Percentiles rank a stretch among this genome's conserved stretches.
phyloP scores from a whole-genome alignment of 2,329 filamentous ascomycete genomes.

The Didymella lethalis region DNA sequence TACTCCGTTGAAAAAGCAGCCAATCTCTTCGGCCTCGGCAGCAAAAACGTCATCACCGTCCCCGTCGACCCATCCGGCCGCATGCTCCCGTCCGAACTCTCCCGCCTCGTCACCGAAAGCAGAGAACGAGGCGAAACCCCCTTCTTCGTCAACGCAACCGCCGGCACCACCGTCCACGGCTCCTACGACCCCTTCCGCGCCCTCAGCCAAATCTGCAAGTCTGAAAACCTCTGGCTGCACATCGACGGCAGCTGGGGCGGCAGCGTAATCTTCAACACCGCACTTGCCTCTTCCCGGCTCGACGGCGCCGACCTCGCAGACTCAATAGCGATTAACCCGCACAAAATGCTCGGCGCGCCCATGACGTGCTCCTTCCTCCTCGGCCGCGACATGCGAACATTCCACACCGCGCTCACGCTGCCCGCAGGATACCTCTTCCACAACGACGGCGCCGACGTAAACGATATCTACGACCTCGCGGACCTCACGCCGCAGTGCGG shows the following conservation, averaged over 20 bases:
- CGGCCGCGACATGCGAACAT: slow-evolving; percentile 75
- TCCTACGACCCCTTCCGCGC: slow-evolving; percentile 82
- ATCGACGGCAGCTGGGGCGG: slow-evolving; percentile 94
- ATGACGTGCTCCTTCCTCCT: slow-evolving; percentile 91
- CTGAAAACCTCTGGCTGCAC: slow-evolving; percentile 85
- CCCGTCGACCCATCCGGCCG: slow-evolving; percentile 75
- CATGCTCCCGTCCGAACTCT: slow-evolving; percentile 74
- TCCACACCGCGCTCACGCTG: slow-evolving; percentile 85
- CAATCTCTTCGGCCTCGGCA: slow-evolving; percentile 87
- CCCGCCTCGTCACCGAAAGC: slow-evolving; percentile 67
- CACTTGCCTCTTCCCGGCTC: slow-evolving; percentile 68
- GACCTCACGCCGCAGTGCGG: slow-evolving; percentile 95
- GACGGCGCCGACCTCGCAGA: slow-evolving; percentile 77
- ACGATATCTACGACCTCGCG: slow-evolving; percentile 82
- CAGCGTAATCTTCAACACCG: slow-evolving; percentile 73
- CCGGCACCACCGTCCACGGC: slow-evolving; percentile 91
- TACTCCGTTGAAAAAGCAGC: slow-evolving; percentile 95
- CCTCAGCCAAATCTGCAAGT: slow-evolving; percentile 74
- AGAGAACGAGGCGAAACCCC: slow-evolving; percentile 76
- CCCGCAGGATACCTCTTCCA: slow-evolving; percentile 77
- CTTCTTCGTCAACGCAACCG: slow-evolving; percentile 94
- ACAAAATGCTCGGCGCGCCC: slow-evolving; percentile 96
- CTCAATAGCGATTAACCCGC: slow-evolving; percentile 87
- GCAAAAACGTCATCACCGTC: slow-evolving; percentile 74
- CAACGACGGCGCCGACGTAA: slow-evolving; percentile 37